Percentiles rank a stretch among this genome's conserved stretches.
Conservation (phyloP, 139 green algal genomes). For the Chlamydomonas urium region DNA sequence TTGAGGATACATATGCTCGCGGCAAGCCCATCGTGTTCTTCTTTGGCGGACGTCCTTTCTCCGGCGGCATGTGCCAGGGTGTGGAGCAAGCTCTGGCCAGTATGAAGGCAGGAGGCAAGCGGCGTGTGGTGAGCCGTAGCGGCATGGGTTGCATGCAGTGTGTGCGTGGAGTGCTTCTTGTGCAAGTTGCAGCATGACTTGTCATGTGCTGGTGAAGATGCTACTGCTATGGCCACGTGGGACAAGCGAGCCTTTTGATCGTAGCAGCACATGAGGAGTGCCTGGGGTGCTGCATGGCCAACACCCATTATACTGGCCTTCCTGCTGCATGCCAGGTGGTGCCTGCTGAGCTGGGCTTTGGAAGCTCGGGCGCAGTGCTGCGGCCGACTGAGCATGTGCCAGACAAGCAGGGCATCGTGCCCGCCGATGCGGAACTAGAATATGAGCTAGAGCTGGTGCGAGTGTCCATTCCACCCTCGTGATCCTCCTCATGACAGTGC, state of each 20-base stretch:
- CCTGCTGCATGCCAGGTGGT: no score
- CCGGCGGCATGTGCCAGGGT: slow-evolving; percentile 62
- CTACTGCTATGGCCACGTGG: no score
- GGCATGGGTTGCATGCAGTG: no score
- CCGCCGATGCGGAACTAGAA: slow-evolving; percentile 53
- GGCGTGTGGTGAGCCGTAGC: slow-evolving; percentile 39
- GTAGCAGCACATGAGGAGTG: no score
- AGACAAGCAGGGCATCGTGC: slow-evolving; percentile 71
- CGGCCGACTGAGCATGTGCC: slow-evolving; percentile 67
- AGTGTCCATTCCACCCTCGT: slow-evolving; percentile 71
- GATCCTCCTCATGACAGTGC: no score
- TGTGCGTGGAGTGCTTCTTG: no score
- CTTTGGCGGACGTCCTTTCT: slow-evolving; percentile 65
- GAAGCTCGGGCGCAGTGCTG: slow-evolving; percentile 56
- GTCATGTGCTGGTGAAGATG: no score
- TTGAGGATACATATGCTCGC: slow-evolving; percentile 67
- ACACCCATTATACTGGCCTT: no score
- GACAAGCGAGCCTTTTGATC: no score
- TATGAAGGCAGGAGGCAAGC: slow-evolving; percentile 73
- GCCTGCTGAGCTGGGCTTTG: slow-evolving; percentile 71
- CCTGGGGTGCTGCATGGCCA: no score
- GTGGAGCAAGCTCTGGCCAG: slow-evolving; percentile 65
- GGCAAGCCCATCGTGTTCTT: slow-evolving; percentile 81
- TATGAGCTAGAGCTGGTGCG: slow-evolving; percentile 73
- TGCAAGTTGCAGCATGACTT: no score